Percentiles rank a stretch among this genome's conserved stretches.
These are phyloP conservation scores for Apiospora pterosperma DNA, from an alignment of 2,329 filamentous ascomycete genomes.

Conservation along the genomic window DNA sequence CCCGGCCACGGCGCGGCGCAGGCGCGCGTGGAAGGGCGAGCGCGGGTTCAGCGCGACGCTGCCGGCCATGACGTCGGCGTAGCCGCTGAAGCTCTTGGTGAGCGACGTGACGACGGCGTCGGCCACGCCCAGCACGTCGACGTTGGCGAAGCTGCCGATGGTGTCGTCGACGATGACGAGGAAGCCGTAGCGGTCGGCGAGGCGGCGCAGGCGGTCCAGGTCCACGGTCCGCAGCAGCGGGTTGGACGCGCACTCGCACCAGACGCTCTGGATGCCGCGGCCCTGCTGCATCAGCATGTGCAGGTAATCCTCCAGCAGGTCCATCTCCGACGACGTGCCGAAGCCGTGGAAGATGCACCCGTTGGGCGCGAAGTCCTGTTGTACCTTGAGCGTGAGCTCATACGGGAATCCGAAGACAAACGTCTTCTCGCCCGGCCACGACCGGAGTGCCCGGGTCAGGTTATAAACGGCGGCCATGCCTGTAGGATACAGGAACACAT, in stretches of 20 bases:
- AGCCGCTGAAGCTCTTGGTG: conserved; percentile 95
- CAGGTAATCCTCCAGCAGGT: conserved; percentile 75
- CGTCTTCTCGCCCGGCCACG: neutral
- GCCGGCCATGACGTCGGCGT: conserved; percentile 97
- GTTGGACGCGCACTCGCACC: conserved; percentile 94
- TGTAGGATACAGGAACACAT: neutral
- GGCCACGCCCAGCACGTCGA: conserved; percentile 84
- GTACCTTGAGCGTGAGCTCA: neutral
- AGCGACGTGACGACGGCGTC: conserved; percentile 93
- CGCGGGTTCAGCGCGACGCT: conserved; percentile 40
- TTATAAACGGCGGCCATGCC: neutral
- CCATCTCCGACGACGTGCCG: conserved; percentile 74
- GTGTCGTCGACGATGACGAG: conserved; percentile 93
- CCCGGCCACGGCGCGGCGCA: conserved; percentile 37
- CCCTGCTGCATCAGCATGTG: conserved; percentile 60
- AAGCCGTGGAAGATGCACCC: conserved; percentile 40
- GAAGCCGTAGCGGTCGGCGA: conserved; percentile 84
- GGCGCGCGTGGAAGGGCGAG: conserved; percentile 49
- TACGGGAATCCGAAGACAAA: neutral
- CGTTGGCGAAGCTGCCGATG: conserved; percentile 92
- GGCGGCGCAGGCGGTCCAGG: conserved; percentile 72
- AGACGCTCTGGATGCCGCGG: conserved; percentile 75
- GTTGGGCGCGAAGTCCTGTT: neutral
- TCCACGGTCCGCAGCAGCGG: conserved; percentile 84
- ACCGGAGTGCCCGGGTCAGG: neutral